phyloP scores from a whole-genome alignment of 2,329 filamentous ascomycete genomes.

The Sodiomyces alkalinus region DNA sequence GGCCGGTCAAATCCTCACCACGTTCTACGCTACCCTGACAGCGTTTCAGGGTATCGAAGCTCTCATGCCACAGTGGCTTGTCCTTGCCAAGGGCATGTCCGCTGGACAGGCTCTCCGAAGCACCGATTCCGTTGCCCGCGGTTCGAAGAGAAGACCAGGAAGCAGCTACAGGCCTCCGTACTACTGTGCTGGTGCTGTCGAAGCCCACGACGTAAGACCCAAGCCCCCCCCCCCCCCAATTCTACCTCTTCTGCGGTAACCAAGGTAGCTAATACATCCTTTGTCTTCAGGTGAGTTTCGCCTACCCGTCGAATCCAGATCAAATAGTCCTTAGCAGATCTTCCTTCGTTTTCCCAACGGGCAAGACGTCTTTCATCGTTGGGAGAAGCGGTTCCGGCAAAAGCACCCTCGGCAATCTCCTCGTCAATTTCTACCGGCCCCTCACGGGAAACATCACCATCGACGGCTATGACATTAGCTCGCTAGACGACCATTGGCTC shows the following conservation, averaged over 20 bases:
- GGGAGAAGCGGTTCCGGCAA: constrained; percentile 86
- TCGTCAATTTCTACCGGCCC: constrained; percentile 64
- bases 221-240: no score
- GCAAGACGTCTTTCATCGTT: constrained; percentile 65
- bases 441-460: constrained; percentile 49
- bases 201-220: constrained; percentile 47
- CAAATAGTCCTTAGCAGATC: constrained; percentile 43
- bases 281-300: constrained; percentile 53
- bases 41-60: constrained; percentile 62
- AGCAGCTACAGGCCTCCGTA: constrained; percentile 18
- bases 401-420: constrained; percentile 69
- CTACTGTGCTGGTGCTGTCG: constrained; percentile 49
- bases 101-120: constrained; percentile 46
- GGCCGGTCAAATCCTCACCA: constrained; percentile 59
- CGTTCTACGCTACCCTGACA: constrained; percentile 70
- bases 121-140: constrained; percentile 6
- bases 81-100: constrained; percentile 64
- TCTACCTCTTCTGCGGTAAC: no score
- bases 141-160: constrained; percentile 12
- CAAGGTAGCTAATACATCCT: constrained; percentile 6
- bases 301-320: constrained; percentile 58
- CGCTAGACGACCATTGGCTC: constrained; percentile 55
- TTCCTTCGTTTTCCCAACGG: constrained; percentile 55
- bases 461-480: constrained; percentile 47
- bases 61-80: constrained; percentile 60